Conservation (phyloP, 2,329 filamentous ascomycete species). For the Fusarium subglutinans region DNA sequence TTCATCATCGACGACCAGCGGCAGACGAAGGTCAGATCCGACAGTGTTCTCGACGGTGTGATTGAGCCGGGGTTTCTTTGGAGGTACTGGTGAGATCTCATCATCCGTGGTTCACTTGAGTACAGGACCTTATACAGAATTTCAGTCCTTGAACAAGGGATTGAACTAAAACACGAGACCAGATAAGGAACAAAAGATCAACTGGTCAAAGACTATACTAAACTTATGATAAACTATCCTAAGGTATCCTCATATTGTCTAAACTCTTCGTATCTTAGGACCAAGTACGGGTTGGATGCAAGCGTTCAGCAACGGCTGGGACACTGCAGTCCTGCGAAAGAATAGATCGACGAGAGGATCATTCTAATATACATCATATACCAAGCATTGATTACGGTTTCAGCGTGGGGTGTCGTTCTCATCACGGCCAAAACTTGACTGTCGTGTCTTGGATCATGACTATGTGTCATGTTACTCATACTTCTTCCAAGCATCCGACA, state of each 20-base stretch:
- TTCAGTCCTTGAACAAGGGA: neutral
- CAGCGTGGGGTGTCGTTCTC: neutral
- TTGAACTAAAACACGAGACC: no score
- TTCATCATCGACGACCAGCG: neutral
- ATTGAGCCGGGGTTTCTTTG: rapidly evolving
- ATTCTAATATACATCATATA: neutral
- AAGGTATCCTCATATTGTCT: neutral
- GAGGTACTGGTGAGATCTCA: neutral
- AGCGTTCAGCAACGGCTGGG: neutral
- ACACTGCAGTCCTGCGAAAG: neutral
- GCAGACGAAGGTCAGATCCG: rapidly evolving
- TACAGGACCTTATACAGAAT: neutral
- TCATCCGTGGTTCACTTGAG: neutral
- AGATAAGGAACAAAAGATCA: rapidly evolving
- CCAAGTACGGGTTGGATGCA: neutral
- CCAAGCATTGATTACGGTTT: neutral
- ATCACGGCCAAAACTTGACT: neutral
- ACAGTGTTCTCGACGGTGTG: neutral
- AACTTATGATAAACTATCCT: neutral
- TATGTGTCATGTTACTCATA: neutral
- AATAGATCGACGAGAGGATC: no score
- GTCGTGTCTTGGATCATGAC: neutral
- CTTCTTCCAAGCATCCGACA: no score
- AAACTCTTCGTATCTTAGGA: neutral
- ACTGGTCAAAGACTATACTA: rapidly evolving